A percentile compares a stretch with the other conserved stretches of the same genome.
These are phyloP conservation scores for Macaranga tanarius DNA, from an alignment of 441 rosid species.

Conservation along the genomic window DNA sequence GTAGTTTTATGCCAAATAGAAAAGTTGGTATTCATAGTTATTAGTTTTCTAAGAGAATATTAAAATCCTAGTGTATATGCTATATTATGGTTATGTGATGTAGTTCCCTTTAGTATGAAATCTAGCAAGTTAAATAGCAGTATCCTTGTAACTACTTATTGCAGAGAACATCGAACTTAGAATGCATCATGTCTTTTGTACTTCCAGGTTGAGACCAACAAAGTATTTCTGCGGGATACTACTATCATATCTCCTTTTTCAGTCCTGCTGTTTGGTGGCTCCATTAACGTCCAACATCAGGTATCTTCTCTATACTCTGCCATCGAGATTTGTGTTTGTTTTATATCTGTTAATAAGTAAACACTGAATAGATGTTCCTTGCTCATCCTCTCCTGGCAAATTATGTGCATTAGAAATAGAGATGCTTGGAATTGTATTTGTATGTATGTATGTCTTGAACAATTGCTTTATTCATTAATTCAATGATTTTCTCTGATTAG, in stretches of 20 bases:
- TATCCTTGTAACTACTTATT: background rate
- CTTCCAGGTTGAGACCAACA: constrained; percentile 81
- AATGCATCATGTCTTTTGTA: background rate
- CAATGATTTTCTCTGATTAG: background rate
- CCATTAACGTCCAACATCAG: constrained; percentile 87
- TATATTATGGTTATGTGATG: background rate
- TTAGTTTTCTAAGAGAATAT: background rate
- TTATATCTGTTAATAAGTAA: background rate
- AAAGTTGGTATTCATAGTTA: background rate
- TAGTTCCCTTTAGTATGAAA: background rate
- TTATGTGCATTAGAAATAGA: background rate
- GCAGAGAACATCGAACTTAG: background rate
- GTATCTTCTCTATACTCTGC: constrained; percentile 34
- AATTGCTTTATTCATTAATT: background rate
- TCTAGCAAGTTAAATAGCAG: background rate
- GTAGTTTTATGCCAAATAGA: background rate
- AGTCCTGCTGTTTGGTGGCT: constrained; percentile 85
- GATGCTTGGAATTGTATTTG: background rate
- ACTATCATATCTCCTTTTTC: constrained; percentile 82
- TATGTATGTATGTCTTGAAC: background rate
- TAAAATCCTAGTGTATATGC: background rate
- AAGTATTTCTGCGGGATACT: constrained; percentile 81
- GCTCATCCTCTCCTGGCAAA: background rate
- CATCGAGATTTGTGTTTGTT: constrained; percentile 3
- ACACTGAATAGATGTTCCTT: background rate